These are phyloP conservation scores for Phanerodontia chrysosporium DNA, from an alignment of 768 basidiomycete species.

Conservation along the genomic window DNA sequence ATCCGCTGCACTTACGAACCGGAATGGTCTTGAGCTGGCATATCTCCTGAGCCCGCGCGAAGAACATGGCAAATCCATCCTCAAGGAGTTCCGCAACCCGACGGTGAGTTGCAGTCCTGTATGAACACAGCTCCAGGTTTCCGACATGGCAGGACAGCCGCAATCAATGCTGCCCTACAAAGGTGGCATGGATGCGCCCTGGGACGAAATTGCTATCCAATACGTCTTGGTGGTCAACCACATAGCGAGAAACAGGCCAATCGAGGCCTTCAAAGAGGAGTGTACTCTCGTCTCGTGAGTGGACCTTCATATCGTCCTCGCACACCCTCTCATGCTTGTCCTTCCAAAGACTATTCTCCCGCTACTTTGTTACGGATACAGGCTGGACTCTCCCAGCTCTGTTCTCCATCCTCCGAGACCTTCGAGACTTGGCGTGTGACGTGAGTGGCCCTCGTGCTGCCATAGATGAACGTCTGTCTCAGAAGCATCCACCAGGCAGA, in stretches of 20 bases:
- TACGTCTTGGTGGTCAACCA: slow-evolving; percentile 75
- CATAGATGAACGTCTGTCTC: not conserved
- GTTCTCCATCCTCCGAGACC: slow-evolving; percentile 76
- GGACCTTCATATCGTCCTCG: not conserved
- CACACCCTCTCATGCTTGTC: not conserved
- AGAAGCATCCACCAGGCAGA: slow-evolving; percentile 44
- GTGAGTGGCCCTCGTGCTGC: slow-evolving; percentile 34
- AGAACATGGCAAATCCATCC: slow-evolving; percentile 71
- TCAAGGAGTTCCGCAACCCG: slow-evolving; percentile 65
- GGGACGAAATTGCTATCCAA: slow-evolving; percentile 84
- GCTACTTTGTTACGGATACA: slow-evolving; percentile 74
- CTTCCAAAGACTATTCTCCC: slow-evolving; percentile 72
- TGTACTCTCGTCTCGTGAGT: slow-evolving; percentile 72
- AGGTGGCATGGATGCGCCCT: slow-evolving; percentile 65
- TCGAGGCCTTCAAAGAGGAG: slow-evolving; percentile 80
- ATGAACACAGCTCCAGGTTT: not conserved
- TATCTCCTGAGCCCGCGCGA: slow-evolving; percentile 74
- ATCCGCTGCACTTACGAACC: slow-evolving; percentile 52
- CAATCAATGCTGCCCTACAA: slow-evolving; percentile 42
- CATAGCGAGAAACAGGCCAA: slow-evolving; percentile 59
- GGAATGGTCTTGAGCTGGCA: slow-evolving; percentile 67
- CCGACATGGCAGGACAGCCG: slow-evolving; percentile 15
- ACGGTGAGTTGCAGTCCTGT: slow-evolving; percentile 31
- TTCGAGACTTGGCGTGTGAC: slow-evolving; percentile 83
- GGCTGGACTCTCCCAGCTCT: slow-evolving; percentile 86